Conservation (phyloP, 805 yeast species). For the Starmera quercuum region DNA sequence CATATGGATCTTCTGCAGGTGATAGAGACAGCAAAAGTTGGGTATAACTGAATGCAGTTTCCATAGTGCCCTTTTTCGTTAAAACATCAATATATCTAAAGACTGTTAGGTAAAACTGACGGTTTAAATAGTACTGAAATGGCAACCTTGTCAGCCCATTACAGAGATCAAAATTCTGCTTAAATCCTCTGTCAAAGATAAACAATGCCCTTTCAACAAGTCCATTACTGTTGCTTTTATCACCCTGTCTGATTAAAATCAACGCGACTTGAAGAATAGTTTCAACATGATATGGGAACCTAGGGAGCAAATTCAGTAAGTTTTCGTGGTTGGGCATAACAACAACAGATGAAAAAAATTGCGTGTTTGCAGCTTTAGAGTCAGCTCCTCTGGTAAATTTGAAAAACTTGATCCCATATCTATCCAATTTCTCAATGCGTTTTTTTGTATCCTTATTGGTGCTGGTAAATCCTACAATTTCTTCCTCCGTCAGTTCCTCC, state of each 20-base stretch:
- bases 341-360: slow-evolving; percentile 58
- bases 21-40: slow-evolving; percentile 60
- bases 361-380: slow-evolving; percentile 25
- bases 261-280: slow-evolving; percentile 74
- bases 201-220: slow-evolving; percentile 71
- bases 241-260: slow-evolving; percentile 70
- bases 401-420: slow-evolving; percentile 48
- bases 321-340: slow-evolving; percentile 77
- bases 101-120: slow-evolving; percentile 68
- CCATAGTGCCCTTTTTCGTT: slow-evolving; percentile 70
- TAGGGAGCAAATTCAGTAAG: slow-evolving; percentile 45
- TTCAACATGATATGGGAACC: slow-evolving; percentile 67
- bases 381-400: slow-evolving; percentile 39
- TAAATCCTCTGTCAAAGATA: slow-evolving; percentile 70
- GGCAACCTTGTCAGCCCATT: slow-evolving; percentile 59
- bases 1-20: slow-evolving; percentile 79
- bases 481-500: slow-evolving; percentile 41
- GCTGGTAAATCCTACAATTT: slow-evolving; percentile 29
- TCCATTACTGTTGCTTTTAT: slow-evolving; percentile 60
- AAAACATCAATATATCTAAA: slow-evolving; percentile 65
- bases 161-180: slow-evolving; percentile 48
- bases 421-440: slow-evolving; percentile 28
- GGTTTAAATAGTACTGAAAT: slow-evolving; percentile 62
- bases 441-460: slow-evolving; percentile 27
- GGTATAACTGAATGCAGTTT: slow-evolving; percentile 70